Evolutionary conservation across 2,329 filamentous ascomycete species (phyloP).

Genomic region (Atkinsonella hypoxylon): DNA sequence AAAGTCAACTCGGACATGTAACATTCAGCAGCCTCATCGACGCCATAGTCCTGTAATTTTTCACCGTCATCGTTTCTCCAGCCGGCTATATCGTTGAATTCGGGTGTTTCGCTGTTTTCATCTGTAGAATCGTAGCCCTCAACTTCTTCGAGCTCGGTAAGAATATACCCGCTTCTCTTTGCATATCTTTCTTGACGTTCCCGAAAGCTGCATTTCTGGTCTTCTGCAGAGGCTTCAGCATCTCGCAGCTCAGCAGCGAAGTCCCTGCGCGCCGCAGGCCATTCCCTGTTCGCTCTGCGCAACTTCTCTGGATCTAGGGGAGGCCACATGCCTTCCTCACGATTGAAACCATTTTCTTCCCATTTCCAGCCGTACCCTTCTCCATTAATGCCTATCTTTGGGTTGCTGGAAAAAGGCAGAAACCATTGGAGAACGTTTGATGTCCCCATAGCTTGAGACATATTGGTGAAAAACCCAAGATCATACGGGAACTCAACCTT

Average conservation of each 20-base stretch:
- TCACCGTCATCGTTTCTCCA: constrained; percentile 73
- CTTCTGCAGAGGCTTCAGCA: constrained; percentile 26
- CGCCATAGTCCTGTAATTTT: constrained; percentile 61
- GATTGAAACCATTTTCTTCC: constrained; percentile 69
- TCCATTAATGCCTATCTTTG: constrained; percentile 26
- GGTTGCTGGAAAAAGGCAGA: constrained; percentile 49
- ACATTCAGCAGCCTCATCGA: constrained; percentile 60
- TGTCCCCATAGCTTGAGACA: constrained; percentile 65
- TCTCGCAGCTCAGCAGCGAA: constrained; percentile 21
- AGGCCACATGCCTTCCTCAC: constrained; percentile 47
- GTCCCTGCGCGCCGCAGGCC: constrained; percentile 28
- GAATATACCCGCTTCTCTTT: constrained; percentile 25
- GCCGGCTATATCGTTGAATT: constrained; percentile 43
- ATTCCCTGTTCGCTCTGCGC: constrained; percentile 27
- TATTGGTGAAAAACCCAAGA: constrained; percentile 60
- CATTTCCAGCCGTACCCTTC: constrained; percentile 45
- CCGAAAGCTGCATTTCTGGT: constrained; percentile 36
- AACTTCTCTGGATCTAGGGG: constrained; percentile 51
- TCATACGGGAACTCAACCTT: constrained; percentile 75
- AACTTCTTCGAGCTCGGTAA: constrained; percentile 39
- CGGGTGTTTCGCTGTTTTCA: constrained; percentile 39
- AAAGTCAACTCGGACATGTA: constrained; percentile 13
- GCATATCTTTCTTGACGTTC: constrained; percentile 37
- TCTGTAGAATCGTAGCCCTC: constrained; percentile 40
- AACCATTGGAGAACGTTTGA: constrained; percentile 55